Percentiles rank a stretch among this genome's conserved stretches.
Evolutionary conservation across 495 filamentous ascomycete species (phyloP).

Genomic region (Aspergillus kassunensis): DNA sequence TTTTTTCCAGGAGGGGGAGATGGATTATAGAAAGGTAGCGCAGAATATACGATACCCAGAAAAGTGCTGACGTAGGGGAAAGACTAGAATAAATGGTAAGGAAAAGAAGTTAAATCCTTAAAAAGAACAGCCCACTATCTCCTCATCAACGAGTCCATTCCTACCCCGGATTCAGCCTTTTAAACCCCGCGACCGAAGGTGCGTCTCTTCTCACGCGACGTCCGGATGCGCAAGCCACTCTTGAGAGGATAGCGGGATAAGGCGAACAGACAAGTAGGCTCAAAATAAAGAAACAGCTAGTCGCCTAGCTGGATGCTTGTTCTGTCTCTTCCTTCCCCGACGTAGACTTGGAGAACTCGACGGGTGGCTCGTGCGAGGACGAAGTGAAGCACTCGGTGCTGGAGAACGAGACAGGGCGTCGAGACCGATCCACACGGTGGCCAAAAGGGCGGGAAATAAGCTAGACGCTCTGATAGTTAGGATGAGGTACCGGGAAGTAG

Average conservation of each 20-base stretch:
- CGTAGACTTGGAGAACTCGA: not conserved
- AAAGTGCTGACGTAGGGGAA: constrained; percentile 18
- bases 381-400: not conserved
- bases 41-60: constrained; percentile 8
- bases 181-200: constrained; percentile 13
- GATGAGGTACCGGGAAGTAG: not conserved
- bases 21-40: constrained; percentile 3
- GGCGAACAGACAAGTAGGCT: not conserved
- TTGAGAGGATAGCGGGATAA: not conserved
- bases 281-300: too few relatives aligned
- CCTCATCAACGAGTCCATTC: constrained; percentile 46
- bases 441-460: constrained; percentile 1
- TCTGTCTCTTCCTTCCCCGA: not conserved
- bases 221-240: not conserved
- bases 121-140: constrained; percentile 28
- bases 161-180: constrained; percentile 29
- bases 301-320: not conserved
- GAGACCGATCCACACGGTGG: not conserved
- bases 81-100: constrained; percentile 7
- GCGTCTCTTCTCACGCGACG: not conserved
- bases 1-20: constrained; percentile 1
- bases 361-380: not conserved
- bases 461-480: not conserved
- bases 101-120: constrained; percentile 26
- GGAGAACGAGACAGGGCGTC: not conserved